Percentiles rank a stretch among this genome's conserved stretches.
Evolutionary conservation across 805 yeast genomes (phyloP).

Genomic region (Alloascoidea hylecoeti): DNA sequence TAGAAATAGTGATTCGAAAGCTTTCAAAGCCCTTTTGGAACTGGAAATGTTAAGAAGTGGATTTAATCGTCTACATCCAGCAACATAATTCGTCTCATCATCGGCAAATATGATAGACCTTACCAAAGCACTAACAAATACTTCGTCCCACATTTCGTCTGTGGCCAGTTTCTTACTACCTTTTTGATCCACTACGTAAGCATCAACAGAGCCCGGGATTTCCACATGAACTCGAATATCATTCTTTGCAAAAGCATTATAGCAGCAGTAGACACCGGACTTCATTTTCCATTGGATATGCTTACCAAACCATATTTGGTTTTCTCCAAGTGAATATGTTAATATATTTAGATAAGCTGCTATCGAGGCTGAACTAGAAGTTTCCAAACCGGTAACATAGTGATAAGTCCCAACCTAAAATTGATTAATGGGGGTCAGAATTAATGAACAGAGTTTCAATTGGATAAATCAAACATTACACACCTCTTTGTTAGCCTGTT

Average conservation of each 20-base stretch:
- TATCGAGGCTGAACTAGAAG: constrained; percentile 35
- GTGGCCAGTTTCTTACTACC: constrained; percentile 22
- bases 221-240: constrained; percentile 60
- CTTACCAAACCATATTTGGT: constrained; percentile 65
- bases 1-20: constrained; percentile 51
- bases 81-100: constrained; percentile 59
- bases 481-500: constrained; percentile 27
- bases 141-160: constrained; percentile 25
- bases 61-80: constrained; percentile 72
- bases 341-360: constrained; percentile 41
- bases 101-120: constrained; percentile 70
- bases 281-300: constrained; percentile 25
- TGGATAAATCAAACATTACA: constrained; percentile 20
- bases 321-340: constrained; percentile 28
- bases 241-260: constrained; percentile 57
- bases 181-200: constrained; percentile 19
- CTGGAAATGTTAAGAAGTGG: constrained; percentile 44
- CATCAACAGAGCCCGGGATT: constrained; percentile 33
- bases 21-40: constrained; percentile 41
- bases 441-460: constrained; percentile 13
- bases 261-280: constrained; percentile 33
- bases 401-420: constrained; percentile 32
- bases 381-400: constrained; percentile 37
- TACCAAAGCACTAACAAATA: constrained; percentile 57
- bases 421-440: constrained; percentile 11